Evolutionary conservation across 2,329 filamentous ascomycete species (phyloP).

Genomic region (Rutstroemia sp.): DNA sequence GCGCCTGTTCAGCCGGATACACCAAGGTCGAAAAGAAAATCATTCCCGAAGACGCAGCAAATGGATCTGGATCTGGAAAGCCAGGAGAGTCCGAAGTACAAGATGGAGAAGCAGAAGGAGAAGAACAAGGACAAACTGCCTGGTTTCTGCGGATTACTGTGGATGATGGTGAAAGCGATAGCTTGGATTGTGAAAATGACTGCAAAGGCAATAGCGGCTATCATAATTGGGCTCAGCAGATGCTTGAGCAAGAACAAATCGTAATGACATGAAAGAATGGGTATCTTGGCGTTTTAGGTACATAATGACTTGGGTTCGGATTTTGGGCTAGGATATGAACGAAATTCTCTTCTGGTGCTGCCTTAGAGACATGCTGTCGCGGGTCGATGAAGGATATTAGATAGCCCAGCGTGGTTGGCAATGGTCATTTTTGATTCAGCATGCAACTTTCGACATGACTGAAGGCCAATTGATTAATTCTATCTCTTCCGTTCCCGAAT

Average conservation of each 20-base stretch:
- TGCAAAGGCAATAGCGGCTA: constrained; percentile 45
- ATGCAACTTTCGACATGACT: constrained; percentile 25
- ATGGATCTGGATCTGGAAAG: constrained; percentile 59
- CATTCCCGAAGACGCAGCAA: constrained; percentile 40
- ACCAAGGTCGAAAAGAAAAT: constrained; percentile 15
- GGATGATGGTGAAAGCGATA: constrained; percentile 48
- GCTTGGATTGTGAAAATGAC: constrained; percentile 50
- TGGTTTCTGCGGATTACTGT: constrained; percentile 45
- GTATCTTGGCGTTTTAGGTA: constrained; percentile 10
- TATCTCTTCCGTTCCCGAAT: constrained; percentile 52
- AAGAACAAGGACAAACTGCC: constrained; percentile 33
- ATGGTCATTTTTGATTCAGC: constrained; percentile 13
- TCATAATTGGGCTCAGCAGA: constrained; percentile 44
- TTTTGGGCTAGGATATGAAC: constrained; percentile 3
- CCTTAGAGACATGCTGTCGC: constrained; percentile 8
- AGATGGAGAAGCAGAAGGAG: constrained; percentile 37
- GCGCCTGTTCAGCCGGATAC: constrained; percentile 24
- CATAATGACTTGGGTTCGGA: constrained; percentile 4
- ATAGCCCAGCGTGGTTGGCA: neutral
- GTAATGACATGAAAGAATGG: constrained; percentile 13
- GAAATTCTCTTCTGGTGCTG: constrained; percentile 2
- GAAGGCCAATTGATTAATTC: constrained; percentile 18
- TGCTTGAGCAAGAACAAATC: constrained; percentile 40
- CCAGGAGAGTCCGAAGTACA: constrained; percentile 35
- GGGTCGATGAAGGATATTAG: constrained; percentile 5